Base-by-base conservation (phyloP, 192 early-diverging fungal genomes). In the Phlyctochytrium arcticum region DNA sequence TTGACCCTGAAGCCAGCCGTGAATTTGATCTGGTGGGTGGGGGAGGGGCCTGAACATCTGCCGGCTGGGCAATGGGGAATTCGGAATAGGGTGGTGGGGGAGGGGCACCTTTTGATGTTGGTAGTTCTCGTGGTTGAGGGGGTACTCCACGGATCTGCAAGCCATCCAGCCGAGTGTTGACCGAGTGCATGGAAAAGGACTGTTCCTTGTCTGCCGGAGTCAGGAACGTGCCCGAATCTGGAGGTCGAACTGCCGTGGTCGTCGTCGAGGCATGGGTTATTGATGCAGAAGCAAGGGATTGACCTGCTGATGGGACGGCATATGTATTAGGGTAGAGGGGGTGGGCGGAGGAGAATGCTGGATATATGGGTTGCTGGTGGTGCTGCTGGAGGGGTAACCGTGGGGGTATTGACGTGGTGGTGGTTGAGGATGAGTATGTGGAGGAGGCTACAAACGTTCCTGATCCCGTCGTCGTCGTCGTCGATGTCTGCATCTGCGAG, bases 221-320 rank as follows among this genome's bases (percentile, higher is more conserved):
- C 36, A 65, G 50, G 36, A 55, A 32, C 8, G 62, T 47, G 36
- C 62, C 62, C 7, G 62, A 65, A 39, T 65, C 62, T 62, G 61
- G 57, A 7, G 48, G 57, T n/a, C n/a, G n/a, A n/a, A n/a, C n/a
- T n/a, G n/a, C n/a, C n/a, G n/a, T n/a, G 42, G 15, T 44, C 42
- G 15, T 12, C 21, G 15, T 12, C 42, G 42, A 21, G 15, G 42
- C 15, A 44, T 12, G 15, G 21, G 42, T 44, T 44, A 44, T 44
- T 44, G 42, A 12, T 44, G 21, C 42, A 44, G 15, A 44, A 2
- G 15, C 0, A 21, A 44, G 1, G 42, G 21, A 44, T 44, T n/a
- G 1, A n/a, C 15, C 15, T 44, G 42, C 15, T 12, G n/a, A n/a
- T n/a, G n/a, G n/a, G n/a, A n/a, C n/a, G n/a, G n/a, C n/a, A n/a